Conservation (phyloP, 116 monocot genomes). For the Posidonia oceanica region DNA sequence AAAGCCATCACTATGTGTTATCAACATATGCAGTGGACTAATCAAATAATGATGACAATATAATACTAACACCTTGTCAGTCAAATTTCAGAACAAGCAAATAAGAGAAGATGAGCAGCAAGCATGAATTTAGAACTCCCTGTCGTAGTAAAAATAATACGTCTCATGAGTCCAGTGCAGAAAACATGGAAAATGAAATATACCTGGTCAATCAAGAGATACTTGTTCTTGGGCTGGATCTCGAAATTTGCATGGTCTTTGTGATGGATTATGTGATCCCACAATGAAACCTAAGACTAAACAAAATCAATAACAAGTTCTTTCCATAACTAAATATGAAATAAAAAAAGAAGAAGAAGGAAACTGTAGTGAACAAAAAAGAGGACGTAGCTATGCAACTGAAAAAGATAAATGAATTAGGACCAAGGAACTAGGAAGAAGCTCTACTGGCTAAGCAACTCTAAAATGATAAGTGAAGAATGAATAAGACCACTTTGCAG, state of each 20-base stretch:
- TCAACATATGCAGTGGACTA: not conserved
- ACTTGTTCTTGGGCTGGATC: slow-evolving; percentile 28
- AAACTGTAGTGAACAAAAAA: not conserved
- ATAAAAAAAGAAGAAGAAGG: not conserved
- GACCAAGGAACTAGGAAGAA: too few species aligned
- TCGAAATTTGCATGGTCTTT: slow-evolving; percentile 38
- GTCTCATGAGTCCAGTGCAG: not conserved
- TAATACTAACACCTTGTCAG: too few species aligned
- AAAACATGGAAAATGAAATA: not conserved
- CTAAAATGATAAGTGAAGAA: too few species aligned
- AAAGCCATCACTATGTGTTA: not conserved
- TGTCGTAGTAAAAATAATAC: not conserved
- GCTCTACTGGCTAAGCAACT: too few species aligned
- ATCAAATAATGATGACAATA: not conserved
- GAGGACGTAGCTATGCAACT: too few species aligned
- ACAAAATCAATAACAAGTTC: not conserved
- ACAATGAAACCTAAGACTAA: slow-evolving; percentile 30
- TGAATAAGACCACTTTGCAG: too few species aligned
- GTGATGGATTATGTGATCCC: slow-evolving; percentile 46
- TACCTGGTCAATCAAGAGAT: slow-evolving; percentile 57
- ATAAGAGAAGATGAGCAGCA: not conserved
- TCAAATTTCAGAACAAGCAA: too few species aligned
- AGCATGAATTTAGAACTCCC: not conserved
- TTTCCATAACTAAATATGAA: not conserved
- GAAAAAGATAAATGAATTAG: too few species aligned